Conservation (phyloP, 148 eudicot species). For the Euryodendron excelsum region DNA sequence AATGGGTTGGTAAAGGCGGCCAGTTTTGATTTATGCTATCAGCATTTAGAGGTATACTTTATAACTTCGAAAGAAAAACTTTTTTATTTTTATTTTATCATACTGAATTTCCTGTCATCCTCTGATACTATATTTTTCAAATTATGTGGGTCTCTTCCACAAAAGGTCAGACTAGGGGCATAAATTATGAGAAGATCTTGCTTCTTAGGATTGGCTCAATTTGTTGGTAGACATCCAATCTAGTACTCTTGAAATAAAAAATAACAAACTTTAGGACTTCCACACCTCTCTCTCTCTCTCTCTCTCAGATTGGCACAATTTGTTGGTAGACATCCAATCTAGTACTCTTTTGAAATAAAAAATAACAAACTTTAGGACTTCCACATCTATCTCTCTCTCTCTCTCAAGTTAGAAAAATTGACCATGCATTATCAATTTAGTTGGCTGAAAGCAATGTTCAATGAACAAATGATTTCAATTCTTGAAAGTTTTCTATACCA, state of each 20-base stretch:
- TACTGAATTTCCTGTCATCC: too few species aligned
- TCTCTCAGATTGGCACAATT: background rate
- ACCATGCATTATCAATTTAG: background rate
- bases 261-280: background rate
- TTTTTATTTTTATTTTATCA: too few species aligned
- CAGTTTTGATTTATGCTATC: too few species aligned
- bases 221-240: background rate
- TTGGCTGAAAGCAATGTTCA: background rate
- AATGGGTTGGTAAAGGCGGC: too few species aligned
- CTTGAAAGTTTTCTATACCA: background rate
- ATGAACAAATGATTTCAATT: background rate
- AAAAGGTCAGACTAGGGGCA: background rate
- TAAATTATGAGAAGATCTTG: slow-evolving; percentile 7
- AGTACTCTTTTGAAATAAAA: background rate
- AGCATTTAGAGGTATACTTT: too few species aligned
- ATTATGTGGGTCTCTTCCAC: too few species aligned
- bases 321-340: background rate
- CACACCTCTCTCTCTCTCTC: background rate
- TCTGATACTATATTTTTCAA: too few species aligned
- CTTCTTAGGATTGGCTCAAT: slow-evolving; percentile 1
- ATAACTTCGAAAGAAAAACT: too few species aligned
- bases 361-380: background rate
- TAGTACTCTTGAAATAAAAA: background rate
- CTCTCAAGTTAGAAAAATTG: background rate
- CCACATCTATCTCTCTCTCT: background rate